These are phyloP conservation scores for Phytopythium mirpurense DNA, from an alignment of 352 stramenopile genomes.

Conservation along the genomic window DNA sequence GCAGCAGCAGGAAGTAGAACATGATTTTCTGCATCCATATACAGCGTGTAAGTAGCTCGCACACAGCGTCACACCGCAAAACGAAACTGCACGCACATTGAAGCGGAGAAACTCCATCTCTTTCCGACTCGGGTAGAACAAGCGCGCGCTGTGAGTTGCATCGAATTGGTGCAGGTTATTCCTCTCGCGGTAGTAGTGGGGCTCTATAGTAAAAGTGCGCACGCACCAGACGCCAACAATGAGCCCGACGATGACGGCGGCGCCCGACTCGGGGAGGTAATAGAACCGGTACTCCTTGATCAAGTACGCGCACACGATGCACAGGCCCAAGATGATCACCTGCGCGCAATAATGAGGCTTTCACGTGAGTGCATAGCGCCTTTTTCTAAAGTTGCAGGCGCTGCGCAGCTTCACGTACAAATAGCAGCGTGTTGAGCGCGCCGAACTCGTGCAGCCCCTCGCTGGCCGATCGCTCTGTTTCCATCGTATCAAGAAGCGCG, in stretches of 20 bases:
- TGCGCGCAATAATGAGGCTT: conserved; percentile 14
- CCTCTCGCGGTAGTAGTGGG: too few species aligned
- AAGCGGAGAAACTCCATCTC: conserved; percentile 90
- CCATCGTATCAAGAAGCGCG: neutral
- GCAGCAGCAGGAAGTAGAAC: conserved; percentile 97
- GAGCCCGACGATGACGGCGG: conserved; percentile 89
- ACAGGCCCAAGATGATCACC: conserved; percentile 85
- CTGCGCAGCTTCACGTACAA: conserved; percentile 31
- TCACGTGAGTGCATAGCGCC: too few species aligned
- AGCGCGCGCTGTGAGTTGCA: conserved; percentile 36
- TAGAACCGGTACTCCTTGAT: conserved; percentile 90
- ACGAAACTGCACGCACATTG: conserved; percentile 34
- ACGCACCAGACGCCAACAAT: conserved; percentile 74
- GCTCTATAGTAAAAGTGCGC: too few species aligned
- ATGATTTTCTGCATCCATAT: conserved; percentile 60
- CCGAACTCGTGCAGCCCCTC: conserved; percentile 82
- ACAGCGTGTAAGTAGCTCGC: neutral
- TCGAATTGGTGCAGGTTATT: neutral
- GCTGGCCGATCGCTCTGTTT: conserved; percentile 52
- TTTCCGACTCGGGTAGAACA: conserved; percentile 82
- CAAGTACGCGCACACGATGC: conserved; percentile 88
- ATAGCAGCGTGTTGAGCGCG: conserved; percentile 83
- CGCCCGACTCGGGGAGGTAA: conserved; percentile 87
- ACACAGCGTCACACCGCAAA: neutral
- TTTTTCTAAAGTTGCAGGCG: too few species aligned